Evolutionary conservation across 1,284 basidiomycete genomes (phyloP).

Genomic region (Gomphus bonarii): DNA sequence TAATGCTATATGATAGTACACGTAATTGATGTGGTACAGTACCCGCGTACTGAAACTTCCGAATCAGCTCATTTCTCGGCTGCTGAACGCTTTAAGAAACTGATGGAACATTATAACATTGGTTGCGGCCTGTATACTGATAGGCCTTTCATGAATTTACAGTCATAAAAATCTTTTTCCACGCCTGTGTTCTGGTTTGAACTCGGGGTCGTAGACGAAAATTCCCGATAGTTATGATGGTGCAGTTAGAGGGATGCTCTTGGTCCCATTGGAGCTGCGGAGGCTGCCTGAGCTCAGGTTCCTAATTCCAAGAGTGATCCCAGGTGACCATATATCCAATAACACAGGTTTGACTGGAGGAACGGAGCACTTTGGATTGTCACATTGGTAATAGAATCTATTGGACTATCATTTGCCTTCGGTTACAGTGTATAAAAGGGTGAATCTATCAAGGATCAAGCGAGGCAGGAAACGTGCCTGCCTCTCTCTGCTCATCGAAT

Average conservation of each 20-base stretch:
- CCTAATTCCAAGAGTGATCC: not conserved
- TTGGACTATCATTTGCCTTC: not conserved
- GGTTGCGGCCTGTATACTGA: too few relatives aligned
- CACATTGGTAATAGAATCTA: not conserved
- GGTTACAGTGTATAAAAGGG: not conserved
- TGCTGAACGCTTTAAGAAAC: too few relatives aligned
- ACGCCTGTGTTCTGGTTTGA: too few relatives aligned
- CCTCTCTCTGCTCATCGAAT: conserved; percentile 92
- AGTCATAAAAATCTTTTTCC: too few relatives aligned
- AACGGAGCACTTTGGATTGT: not conserved
- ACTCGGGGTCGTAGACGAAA: too few relatives aligned
- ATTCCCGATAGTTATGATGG: too few relatives aligned
- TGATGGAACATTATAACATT: too few relatives aligned
- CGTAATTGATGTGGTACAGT: not conserved
- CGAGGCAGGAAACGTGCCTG: conserved; percentile 84
- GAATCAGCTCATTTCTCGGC: too few relatives aligned
- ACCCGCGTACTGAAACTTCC: not conserved
- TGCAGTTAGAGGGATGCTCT: too few relatives aligned
- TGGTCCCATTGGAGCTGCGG: too few relatives aligned
- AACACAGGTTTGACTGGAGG: not conserved
- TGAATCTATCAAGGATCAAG: conserved; percentile 53
- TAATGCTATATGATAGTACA: not conserved
- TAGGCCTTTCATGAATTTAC: too few relatives aligned
- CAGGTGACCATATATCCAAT: not conserved
- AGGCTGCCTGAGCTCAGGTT: too few relatives aligned